Base-by-base conservation (phyloP, 345 rosid species). In the Zanthoxylum bungeanum region DNA sequence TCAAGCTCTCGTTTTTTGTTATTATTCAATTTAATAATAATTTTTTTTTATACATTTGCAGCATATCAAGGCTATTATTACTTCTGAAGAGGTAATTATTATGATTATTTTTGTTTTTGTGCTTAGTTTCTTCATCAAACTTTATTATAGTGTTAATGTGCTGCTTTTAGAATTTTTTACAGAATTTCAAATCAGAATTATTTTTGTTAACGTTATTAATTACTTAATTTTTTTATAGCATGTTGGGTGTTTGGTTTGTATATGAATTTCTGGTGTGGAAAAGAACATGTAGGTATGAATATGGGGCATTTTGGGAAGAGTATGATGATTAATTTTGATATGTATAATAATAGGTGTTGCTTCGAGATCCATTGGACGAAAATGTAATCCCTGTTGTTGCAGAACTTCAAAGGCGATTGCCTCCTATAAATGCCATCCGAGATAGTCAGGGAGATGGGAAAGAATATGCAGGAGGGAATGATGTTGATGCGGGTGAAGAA, bases 41-140 rank as follows among this genome's bases (percentile, higher is more conserved):
- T 8, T 17, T 52, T 31, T 22, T 22, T 53, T 24, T 34, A 24
- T 31, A 24, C 22, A 52, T 58, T 28, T 73, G 85, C 88, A 93
- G 99, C 97, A 95, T 76, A 91, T 95, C 75, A 92, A 95, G 83
- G 98, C 99, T 22, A 95, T 95, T 44, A 95, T 95, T 31, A 95
- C 98, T 67, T 73, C 98, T 30, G 94, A 93, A 21, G 97, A 93
- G 97, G 98, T 95, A 55, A 65, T 59, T 53, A 37, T 30, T 49
- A 4, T 37, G n/a, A 11, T 60, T 75, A 2, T 9, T 25, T 55
- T 25, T 66, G 36, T 6, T 5, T 24, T 60, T 44, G 19, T 52
- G 34, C 11, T 21, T 47, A 56, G n/a, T n/a, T n/a, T n/a, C n/a
- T 25, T n/a, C 49, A 14, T 44, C 49, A n/a, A 2, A 19, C 24